Evolutionary conservation across 2,329 filamentous ascomycete genomes (phyloP).

Genomic region (Phialemoniopsis sp.): DNA sequence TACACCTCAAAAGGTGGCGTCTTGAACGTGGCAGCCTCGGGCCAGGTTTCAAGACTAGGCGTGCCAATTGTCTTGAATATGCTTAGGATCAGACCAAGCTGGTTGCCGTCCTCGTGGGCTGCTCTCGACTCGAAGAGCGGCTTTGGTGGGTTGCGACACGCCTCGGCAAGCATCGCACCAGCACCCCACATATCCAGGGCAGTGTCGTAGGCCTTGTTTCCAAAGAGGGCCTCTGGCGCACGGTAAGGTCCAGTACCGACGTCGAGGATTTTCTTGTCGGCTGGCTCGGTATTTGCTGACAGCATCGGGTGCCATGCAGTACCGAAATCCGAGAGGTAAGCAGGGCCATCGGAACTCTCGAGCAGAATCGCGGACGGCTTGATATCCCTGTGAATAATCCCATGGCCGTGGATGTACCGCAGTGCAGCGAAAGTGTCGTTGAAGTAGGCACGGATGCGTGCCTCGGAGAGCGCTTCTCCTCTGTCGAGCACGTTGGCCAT

Average conservation of each 20-base stretch:
- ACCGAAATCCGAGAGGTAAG: conserved; percentile 85
- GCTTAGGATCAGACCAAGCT: conserved; percentile 84
- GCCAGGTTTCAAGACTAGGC: conserved; percentile 77
- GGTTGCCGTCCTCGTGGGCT: conserved; percentile 75
- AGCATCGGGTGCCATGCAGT: conserved; percentile 74
- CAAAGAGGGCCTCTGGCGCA: conserved; percentile 85
- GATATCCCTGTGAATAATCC: conserved; percentile 88
- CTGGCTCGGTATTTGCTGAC: conserved; percentile 57
- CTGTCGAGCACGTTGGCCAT: conserved; percentile 63
- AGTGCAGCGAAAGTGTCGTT: conserved; percentile 68
- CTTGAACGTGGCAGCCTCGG: conserved; percentile 64
- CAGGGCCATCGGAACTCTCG: conserved; percentile 61
- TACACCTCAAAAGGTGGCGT: conserved; percentile 91
- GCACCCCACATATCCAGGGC: conserved; percentile 86
- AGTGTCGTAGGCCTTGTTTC: conserved; percentile 66
- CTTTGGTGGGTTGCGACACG: conserved; percentile 44
- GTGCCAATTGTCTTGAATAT: conserved; percentile 92
- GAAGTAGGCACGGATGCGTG: conserved; percentile 43
- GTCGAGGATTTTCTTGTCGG: conserved; percentile 75
- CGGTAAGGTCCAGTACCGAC: conserved; percentile 92
- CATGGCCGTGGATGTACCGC: conserved; percentile 63
- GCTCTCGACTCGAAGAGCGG: conserved; percentile 78
- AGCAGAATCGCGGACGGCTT: conserved; percentile 90
- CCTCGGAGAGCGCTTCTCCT: conserved; percentile 22
- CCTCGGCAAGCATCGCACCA: conserved; percentile 82